Conservation (phyloP, 352 stramenopile species). For the Peronospora belbahrii region DNA sequence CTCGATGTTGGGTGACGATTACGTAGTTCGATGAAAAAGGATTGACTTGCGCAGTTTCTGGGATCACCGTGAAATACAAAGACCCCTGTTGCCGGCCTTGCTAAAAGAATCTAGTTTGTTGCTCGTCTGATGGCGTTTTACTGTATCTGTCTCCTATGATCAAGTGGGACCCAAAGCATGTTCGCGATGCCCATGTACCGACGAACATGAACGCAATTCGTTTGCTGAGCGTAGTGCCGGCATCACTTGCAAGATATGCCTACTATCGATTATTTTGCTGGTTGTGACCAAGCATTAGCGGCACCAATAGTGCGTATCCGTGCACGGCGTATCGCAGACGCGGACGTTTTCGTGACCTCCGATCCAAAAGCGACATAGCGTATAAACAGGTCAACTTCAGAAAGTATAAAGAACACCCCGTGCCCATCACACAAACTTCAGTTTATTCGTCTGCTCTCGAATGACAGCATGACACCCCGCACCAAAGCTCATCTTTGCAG, state of each 20-base stretch:
- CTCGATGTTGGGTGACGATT: slow-evolving; percentile 11
- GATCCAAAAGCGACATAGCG: not conserved
- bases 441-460: not conserved
- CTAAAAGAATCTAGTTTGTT: slow-evolving; percentile 1
- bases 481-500: not conserved
- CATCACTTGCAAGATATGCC: no score
- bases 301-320: no score
- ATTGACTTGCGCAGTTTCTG: slow-evolving; percentile 6
- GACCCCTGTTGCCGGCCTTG: not conserved
- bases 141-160: no score
- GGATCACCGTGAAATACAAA: slow-evolving; percentile 4
- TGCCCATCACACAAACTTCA: slow-evolving; percentile 10
- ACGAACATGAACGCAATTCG: no score
- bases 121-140: not conserved
- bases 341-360: not conserved
- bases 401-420: slow-evolving; percentile 15
- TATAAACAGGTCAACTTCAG: slow-evolving; percentile 19
- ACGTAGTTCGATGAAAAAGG: slow-evolving; percentile 12
- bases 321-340: no score
- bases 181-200: no score
- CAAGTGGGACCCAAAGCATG: no score
- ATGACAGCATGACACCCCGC: not conserved
- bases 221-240: no score
- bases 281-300: no score
- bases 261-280: no score